phyloP scores from a whole-genome alignment of 768 basidiomycete genomes.

The Panaeolus papilionaceus region DNA sequence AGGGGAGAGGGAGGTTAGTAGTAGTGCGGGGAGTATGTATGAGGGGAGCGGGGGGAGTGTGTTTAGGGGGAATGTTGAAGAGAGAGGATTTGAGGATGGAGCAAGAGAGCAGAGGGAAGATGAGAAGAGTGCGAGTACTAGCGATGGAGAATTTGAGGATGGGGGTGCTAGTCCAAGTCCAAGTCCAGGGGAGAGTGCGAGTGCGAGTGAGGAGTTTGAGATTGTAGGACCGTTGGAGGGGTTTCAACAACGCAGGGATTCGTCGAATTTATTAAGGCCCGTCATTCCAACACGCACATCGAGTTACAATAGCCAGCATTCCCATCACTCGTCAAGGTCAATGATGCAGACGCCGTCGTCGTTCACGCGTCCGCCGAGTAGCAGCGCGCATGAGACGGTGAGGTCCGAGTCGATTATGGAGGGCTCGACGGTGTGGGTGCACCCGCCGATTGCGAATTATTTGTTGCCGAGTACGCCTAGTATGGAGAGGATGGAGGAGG shows the following conservation, averaged over 20 bases:
- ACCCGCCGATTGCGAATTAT: slow-evolving; percentile 63
- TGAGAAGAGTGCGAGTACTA: not conserved
- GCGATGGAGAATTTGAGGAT: not conserved
- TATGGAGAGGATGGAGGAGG: slow-evolving; percentile 30
- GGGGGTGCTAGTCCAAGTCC: not conserved
- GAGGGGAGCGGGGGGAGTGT: not conserved
- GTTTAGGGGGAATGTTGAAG: not conserved
- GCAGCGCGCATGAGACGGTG: slow-evolving; percentile 30
- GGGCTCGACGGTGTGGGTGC: slow-evolving; percentile 72
- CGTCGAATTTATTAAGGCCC: not conserved
- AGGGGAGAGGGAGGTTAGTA: not conserved
- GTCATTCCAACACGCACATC: not conserved
- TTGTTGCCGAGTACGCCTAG: slow-evolving; percentile 39
- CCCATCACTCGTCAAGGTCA: slow-evolving; percentile 27
- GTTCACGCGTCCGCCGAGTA: slow-evolving; percentile 35
- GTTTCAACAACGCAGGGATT: not conserved
- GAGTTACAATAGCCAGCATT: not conserved
- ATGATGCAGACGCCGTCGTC: slow-evolving; percentile 33
- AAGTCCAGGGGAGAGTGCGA: not conserved
- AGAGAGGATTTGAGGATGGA: not conserved
- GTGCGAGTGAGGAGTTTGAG: slow-evolving; percentile 8
- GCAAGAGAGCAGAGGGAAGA: not conserved
- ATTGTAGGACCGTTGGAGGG: not conserved
- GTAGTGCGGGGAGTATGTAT: not conserved
- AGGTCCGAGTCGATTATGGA: slow-evolving; percentile 33